Conservation (phyloP, 345 rosid genomes). For the Euphorbia peplus region DNA sequence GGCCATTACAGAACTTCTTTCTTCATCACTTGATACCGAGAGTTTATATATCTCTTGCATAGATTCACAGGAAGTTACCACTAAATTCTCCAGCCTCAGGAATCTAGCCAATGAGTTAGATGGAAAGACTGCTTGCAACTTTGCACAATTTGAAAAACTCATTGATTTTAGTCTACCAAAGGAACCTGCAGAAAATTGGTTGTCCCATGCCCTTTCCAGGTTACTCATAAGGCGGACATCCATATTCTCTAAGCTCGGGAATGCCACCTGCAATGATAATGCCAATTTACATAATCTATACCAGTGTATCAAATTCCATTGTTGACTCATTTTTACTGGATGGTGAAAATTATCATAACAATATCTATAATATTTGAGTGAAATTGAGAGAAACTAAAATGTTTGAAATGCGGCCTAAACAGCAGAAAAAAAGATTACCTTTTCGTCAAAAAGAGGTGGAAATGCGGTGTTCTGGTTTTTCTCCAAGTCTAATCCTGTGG, state of each 20-base stretch:
- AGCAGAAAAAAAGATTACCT: neutral
- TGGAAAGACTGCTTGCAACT: constrained; percentile 14
- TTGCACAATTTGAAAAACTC: neutral
- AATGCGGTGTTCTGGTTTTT: neutral
- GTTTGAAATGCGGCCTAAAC: neutral
- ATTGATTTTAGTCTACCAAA: neutral
- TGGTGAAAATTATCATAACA: neutral
- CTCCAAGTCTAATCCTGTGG: neutral
- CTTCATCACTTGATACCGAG: neutral
- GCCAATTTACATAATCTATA: too few species aligned
- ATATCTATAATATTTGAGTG: too few species aligned
- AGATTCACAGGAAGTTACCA: neutral
- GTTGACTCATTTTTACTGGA: too few species aligned
- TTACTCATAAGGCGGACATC: neutral
- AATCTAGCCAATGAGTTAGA: neutral
- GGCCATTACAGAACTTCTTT: neutral
- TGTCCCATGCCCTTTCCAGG: constrained; percentile 13
- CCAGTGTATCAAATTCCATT: neutral
- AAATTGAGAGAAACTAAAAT: neutral
- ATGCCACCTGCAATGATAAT: constrained; percentile 12
- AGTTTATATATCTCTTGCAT: constrained; percentile 14
- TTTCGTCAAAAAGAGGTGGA: constrained; percentile 14
- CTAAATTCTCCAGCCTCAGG: neutral
- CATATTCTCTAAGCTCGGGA: constrained; percentile 19
- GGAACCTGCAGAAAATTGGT: neutral